Base-by-base conservation (phyloP, 2,329 filamentous ascomycete genomes). In the Sordariomycetes sp. region DNA sequence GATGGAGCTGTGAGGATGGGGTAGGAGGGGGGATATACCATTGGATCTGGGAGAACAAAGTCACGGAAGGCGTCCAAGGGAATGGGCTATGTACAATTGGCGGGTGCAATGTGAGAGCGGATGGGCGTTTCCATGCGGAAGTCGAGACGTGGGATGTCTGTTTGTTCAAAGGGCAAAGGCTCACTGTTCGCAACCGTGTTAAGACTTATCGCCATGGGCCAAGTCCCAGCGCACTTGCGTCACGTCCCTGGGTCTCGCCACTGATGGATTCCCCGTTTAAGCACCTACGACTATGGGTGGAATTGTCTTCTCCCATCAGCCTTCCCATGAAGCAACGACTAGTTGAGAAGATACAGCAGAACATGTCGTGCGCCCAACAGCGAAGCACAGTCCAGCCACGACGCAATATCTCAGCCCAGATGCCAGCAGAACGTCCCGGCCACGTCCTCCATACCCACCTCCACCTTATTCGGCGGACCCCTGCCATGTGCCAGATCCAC, bases 1-100 rank as follows among this genome's bases (percentile, higher is more conserved):
- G 36, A 79, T 80, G 77, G 73, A 55, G 42, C 39, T 57, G 52
- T 57, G 56, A 57, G 8, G 39, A 17, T 17, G 13, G n/a, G 13
- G 39, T 7, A 15, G 36, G n/a, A 3, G 10, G 39, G 8, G 24
- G 54, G 24, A 55, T 55, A 50, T 55, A 55, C 25, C 39, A 48
- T 45, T 36, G 54, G 42, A 45, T 42, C 8, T 54, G 39, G 35
- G 34, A n/a, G 35, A 24, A 22, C 42, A 54, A 54, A 54, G 53
- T n/a, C 53, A 54, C 24, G 22, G 20, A 25, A 20, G 22, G 22
- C 35, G 22, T 39, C 35, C 42, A 24, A 24, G 35, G n/a, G 35
- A 25, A 54, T 53, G 39, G n/a, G 39, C n/a, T 17, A 15, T 45
- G n/a, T 45, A 45, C n/a, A 45, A 6, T 45, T 13, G 39, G 15